Evolutionary conservation across 768 basidiomycete genomes (phyloP).

Genomic region (Psilocybe azurescens): DNA sequence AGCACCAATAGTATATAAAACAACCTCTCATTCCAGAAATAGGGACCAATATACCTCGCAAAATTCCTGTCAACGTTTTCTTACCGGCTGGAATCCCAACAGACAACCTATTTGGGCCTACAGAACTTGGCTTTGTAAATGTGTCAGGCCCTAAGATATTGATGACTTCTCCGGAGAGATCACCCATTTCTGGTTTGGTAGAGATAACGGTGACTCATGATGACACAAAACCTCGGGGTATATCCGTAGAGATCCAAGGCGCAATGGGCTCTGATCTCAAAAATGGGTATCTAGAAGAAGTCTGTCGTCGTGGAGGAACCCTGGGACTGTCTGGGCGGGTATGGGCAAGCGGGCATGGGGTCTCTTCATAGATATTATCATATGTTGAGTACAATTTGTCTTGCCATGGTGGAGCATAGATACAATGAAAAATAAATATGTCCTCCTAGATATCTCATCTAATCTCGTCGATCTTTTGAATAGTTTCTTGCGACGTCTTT

Average conservation of each 20-base stretch:
- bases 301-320: slow-evolving; percentile 72
- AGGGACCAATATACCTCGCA: slow-evolving; percentile 60
- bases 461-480: background rate
- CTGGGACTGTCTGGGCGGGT: slow-evolving; percentile 73
- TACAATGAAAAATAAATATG: background rate
- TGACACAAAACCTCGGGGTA: slow-evolving; percentile 55
- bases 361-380: slow-evolving; percentile 8
- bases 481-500: background rate
- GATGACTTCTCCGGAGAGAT: slow-evolving; percentile 69
- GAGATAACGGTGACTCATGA: slow-evolving; percentile 71
- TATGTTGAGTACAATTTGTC: background rate
- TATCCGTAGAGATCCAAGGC: slow-evolving; percentile 61
- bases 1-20: background rate
- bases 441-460: too few species aligned
- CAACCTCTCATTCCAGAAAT: slow-evolving; percentile 1
- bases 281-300: slow-evolving; percentile 65
- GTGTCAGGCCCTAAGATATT: slow-evolving; percentile 58
- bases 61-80: slow-evolving; percentile 77
- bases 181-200: slow-evolving; percentile 67
- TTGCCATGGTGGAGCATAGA: background rate
- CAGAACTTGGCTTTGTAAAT: slow-evolving; percentile 41
- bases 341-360: slow-evolving; percentile 50
- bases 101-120: slow-evolving; percentile 49
- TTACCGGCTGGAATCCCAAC: slow-evolving; percentile 50
- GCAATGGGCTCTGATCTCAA: slow-evolving; percentile 63